phyloP scores from a whole-genome alignment of 306 rosid species.

The Acmispon strigosus region DNA sequence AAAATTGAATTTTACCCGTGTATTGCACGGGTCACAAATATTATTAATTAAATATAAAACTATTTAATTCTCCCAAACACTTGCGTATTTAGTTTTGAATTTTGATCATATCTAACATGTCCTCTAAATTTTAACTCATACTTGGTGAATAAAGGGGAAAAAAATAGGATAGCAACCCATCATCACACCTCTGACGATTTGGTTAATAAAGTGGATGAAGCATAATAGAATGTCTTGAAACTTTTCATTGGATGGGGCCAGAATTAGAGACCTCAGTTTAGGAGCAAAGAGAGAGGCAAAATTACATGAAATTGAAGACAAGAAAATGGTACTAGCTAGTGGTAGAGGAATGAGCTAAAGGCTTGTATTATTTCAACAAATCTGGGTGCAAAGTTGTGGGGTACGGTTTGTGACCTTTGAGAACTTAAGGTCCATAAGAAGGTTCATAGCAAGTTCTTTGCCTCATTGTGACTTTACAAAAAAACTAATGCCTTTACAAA shows the following conservation, averaged over 20 bases:
- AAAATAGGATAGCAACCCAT: background rate
- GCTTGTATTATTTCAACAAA: conserved; percentile 9
- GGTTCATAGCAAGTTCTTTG: conserved; percentile 24
- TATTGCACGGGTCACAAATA: too few species aligned
- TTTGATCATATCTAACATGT: too few species aligned
- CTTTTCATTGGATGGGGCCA: background rate
- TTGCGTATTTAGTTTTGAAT: too few species aligned
- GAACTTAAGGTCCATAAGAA: conserved; percentile 28
- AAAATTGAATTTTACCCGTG: too few species aligned
- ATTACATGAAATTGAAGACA: background rate
- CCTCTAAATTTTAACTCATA: too few species aligned
- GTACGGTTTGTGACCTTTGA: conserved; percentile 21
- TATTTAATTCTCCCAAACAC: too few species aligned
- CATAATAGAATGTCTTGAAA: conserved; percentile 4
- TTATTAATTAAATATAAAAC: too few species aligned
- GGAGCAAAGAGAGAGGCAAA: background rate
- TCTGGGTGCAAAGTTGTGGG: conserved; percentile 31
- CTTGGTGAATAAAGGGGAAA: background rate
- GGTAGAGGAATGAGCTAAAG: conserved; percentile 24
- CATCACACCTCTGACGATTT: background rate
- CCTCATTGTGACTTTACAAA: conserved; percentile 23
- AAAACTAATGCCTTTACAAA: background rate
- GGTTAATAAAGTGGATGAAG: background rate
- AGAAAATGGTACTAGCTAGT: conserved; percentile 12
- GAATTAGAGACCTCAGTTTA: conserved; percentile 7